Conservation (phyloP, 2,329 filamentous ascomycete genomes). For the Nemania bipapillata region DNA sequence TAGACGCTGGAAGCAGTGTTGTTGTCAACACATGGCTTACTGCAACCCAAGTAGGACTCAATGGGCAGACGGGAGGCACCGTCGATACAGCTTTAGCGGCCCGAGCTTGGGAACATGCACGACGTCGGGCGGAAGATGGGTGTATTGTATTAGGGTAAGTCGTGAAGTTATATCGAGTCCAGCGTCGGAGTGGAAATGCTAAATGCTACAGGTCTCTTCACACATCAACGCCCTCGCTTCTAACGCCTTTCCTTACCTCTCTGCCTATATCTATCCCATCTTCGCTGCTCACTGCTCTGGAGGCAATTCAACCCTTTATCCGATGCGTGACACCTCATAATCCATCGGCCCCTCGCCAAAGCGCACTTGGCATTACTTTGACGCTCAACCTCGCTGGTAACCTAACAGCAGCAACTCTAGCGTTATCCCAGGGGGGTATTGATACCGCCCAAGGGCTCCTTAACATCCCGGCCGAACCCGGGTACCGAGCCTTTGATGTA, state of each 20-base stretch:
- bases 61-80: conserved; percentile 77
- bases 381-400: conserved; percentile 84
- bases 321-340: conserved; percentile 89
- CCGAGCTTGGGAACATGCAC: conserved; percentile 94
- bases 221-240: conserved; percentile 83
- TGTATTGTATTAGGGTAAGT: conserved; percentile 88
- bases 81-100: conserved; percentile 81
- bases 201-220: conserved; percentile 77
- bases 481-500: conserved; percentile 93
- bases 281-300: conserved; percentile 79
- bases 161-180: conserved; percentile 23
- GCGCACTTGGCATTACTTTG: conserved; percentile 81
- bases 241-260: conserved; percentile 81
- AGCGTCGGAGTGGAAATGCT: conserved; percentile 27
- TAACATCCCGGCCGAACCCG: conserved; percentile 79
- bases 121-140: conserved; percentile 92
- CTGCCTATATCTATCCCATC: conserved; percentile 83
- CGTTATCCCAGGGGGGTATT: conserved; percentile 86
- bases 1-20: conserved; percentile 90
- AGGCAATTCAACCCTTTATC: conserved; percentile 85
- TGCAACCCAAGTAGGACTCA: conserved; percentile 73
- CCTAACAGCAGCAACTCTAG: conserved; percentile 77
- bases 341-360: conserved; percentile 82
- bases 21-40: conserved; percentile 97
- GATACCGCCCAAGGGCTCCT: conserved; percentile 84